Evolutionary conservation across 2,329 filamentous ascomycete genomes (phyloP).

Genomic region (Trichoderma asperellum): DNA sequence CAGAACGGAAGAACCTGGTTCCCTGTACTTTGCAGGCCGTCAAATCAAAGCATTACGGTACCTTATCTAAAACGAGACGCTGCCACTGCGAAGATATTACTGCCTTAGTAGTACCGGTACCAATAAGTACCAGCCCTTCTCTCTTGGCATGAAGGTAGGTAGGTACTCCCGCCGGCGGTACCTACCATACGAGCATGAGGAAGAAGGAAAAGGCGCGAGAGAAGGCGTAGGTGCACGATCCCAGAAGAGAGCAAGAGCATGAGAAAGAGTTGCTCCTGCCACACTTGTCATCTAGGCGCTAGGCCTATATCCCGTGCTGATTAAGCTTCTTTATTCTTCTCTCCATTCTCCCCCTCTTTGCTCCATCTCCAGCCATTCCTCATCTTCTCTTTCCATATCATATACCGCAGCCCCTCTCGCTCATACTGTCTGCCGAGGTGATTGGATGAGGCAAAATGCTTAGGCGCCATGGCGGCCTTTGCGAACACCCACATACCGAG

Average conservation of each 20-base stretch:
- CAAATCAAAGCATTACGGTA: not conserved
- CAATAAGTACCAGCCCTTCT: not conserved
- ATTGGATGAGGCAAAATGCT: not conserved
- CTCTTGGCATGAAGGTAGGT: not conserved
- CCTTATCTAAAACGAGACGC: not conserved
- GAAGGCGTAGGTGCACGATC: no score
- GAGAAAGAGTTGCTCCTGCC: not conserved
- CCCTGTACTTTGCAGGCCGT: not conserved
- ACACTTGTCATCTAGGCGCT: not conserved
- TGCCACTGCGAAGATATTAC: not conserved
- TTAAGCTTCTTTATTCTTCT: not conserved
- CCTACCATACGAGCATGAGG: not conserved
- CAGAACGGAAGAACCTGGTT: not conserved
- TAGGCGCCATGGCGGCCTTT: not conserved
- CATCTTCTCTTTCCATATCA: not conserved
- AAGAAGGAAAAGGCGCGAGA: not conserved
- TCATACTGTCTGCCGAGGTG: not conserved
- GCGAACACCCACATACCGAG: slow-evolving; percentile 11
- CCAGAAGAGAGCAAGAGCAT: not conserved
- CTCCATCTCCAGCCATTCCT: not conserved
- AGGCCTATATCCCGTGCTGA: not conserved
- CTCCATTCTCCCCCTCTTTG: not conserved
- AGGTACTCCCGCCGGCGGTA: not conserved
- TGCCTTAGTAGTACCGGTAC: not conserved
- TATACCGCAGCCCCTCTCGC: not conserved